Base-by-base conservation (phyloP, 2,329 filamentous ascomycete species). In the Phialophora chinensis region DNA sequence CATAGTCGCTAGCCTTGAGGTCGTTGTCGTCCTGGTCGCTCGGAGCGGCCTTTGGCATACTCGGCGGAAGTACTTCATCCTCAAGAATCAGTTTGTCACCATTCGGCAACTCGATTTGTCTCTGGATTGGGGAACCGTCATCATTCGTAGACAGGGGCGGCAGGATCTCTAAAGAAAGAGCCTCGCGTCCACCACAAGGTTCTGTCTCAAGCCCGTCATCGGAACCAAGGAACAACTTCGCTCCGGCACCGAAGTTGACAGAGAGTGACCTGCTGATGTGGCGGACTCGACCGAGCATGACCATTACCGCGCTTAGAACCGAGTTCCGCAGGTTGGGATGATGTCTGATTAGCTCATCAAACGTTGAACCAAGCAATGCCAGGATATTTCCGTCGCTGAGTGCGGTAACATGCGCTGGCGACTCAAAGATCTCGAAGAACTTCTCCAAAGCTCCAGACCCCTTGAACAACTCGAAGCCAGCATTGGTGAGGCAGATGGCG, bases 391-490 rank as follows among this genome's bases (percentile, higher is more conserved):
- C 82, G 71, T 97, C 94, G 69, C 91, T 88, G 84, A 99, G 88
- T 69, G 90, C 90, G 72, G 91, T 91, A 65, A 99, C 88, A 78
- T 99, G 96, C 17, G 88, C 86, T 2, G 93, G 89, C 71, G 92
- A 98, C 78, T 97, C 92, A 71, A 99, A 99, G n/a, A 98, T 92
- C 76, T 97, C 92, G 71, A 99, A 90, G 76, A 93, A 98, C 72
- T 88, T 91, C 64, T 93, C 89, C 53, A 99, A 84, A 1, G 92
- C 93, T 65, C 88, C 85, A 0, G 93, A 97, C 0, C 88, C 86
- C 65, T 92, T 88, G 73, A 99, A 96, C 75, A 97, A 85, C 73
- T 91, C 90, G 83, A 97, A 90, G 8, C 95, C 95, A 31, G 87
- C 84, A 69, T 91, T 90, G 73, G 97, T 97, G 63, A 99, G 81